These are phyloP conservation scores for Amaranthus tricolor DNA, from an alignment of 179 eudicot genomes.

Conservation along the genomic window DNA sequence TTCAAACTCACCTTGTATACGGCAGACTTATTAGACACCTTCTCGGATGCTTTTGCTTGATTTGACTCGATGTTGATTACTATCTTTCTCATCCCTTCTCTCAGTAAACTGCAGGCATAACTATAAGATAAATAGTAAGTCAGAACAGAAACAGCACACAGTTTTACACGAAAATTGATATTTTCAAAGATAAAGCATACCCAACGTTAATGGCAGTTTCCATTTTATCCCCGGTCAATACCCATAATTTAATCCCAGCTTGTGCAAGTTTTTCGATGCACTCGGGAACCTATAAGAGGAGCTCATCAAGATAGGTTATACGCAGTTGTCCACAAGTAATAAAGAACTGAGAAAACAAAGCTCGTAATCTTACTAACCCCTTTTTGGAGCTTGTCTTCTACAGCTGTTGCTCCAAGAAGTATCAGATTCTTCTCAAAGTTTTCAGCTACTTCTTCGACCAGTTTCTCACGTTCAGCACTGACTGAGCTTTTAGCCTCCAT, in stretches of 20 bases:
- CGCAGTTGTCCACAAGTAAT: background rate
- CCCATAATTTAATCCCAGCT: constrained; percentile 73
- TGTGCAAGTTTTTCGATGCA: constrained; percentile 66
- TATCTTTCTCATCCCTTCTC: constrained; percentile 67
- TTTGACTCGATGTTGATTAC: constrained; percentile 40
- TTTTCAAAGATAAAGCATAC: constrained; percentile 25
- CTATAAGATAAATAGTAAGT: constrained; percentile 27
- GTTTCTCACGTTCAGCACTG: constrained; percentile 45
- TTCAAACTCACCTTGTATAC: constrained; percentile 32
- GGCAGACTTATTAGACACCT: constrained; percentile 39
- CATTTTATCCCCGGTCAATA: constrained; percentile 70
- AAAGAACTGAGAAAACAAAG: background rate
- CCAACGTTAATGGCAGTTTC: constrained; percentile 74
- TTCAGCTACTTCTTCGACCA: constrained; percentile 47
- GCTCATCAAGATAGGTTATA: background rate
- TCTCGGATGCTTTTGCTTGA: constrained; percentile 32
- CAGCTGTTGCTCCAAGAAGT: constrained; percentile 73
- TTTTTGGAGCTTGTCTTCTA: constrained; percentile 68
- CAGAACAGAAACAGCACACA: background rate
- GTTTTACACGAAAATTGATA: background rate
- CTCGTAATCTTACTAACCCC: constrained; percentile 40
- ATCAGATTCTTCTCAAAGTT: constrained; percentile 50
- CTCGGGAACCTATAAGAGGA: constrained; percentile 50
- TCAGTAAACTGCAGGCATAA: constrained; percentile 60
- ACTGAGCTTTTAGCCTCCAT: constrained; percentile 47